phyloP scores from a whole-genome alignment of 176 grass and related monocot genomes.

The Eremochloa ophiuroides region DNA sequence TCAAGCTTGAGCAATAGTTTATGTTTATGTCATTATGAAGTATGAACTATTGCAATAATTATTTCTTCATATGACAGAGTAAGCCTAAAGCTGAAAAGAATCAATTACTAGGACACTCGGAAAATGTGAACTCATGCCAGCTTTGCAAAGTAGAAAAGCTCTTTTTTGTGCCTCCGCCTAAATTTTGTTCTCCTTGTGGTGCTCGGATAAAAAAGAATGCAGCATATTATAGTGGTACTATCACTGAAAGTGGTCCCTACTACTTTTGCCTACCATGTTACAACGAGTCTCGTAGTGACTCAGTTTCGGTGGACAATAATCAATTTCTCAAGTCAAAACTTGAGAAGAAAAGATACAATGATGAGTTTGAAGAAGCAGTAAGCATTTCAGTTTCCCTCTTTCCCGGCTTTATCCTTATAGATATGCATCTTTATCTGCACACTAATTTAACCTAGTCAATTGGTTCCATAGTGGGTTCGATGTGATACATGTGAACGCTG shows the following conservation, averaged over 20 bases:
- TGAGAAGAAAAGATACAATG: constrained; percentile 70
- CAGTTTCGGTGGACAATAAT: constrained; percentile 49
- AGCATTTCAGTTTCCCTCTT: constrained; percentile 20
- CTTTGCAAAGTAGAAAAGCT: constrained; percentile 82
- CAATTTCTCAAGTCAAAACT: constrained; percentile 51
- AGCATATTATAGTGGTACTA: constrained; percentile 55
- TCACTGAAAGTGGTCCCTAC: constrained; percentile 35
- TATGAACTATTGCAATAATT: constrained; percentile 8
- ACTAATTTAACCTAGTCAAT: constrained; percentile 12
- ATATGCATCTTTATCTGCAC: constrained; percentile 18
- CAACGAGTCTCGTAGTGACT: constrained; percentile 58
- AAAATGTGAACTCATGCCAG: constrained; percentile 69
- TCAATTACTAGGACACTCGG: constrained; percentile 54
- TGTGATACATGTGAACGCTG: constrained; percentile 94
- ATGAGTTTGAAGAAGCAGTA: constrained; percentile 79
- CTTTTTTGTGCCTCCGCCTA: constrained; percentile 72
- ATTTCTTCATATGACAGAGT: constrained; percentile 58
- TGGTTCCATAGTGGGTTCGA: constrained; percentile 66
- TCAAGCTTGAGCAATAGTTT: not conserved
- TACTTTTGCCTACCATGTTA: constrained; percentile 63
- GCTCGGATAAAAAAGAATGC: constrained; percentile 87
- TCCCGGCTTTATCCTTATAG: not conserved
- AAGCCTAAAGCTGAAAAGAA: constrained; percentile 91
- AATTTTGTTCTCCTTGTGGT: constrained; percentile 87
- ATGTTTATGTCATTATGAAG: constrained; percentile 23